These are phyloP conservation scores for Spizellomyces sp. DNA, from an alignment of 192 early-diverging fungal genomes.

Conservation along the genomic window DNA sequence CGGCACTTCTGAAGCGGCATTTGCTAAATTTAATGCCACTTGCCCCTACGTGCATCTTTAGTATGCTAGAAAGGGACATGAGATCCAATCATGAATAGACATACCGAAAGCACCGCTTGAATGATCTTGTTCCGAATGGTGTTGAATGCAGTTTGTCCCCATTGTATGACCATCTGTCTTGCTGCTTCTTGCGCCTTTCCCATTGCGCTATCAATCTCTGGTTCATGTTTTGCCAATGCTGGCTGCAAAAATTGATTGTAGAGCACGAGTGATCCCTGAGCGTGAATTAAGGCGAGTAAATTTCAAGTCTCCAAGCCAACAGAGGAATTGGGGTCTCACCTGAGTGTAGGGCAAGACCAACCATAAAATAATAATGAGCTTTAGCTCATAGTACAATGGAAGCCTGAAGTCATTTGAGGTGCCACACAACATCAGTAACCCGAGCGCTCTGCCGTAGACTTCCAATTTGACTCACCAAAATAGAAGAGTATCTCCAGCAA, in stretches of 20 bases:
- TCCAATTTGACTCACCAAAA: conserved; percentile 20
- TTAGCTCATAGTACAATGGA: conserved; percentile 32
- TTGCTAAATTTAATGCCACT: neutral
- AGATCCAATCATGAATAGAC: neutral
- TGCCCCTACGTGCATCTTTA: too few species aligned
- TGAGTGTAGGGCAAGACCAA: conserved; percentile 29
- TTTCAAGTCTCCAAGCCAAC: neutral
- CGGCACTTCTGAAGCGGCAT: neutral
- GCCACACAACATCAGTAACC: neutral
- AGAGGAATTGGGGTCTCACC: neutral
- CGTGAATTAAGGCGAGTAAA: neutral
- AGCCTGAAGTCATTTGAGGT: conserved; percentile 11
- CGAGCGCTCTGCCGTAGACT: neutral
- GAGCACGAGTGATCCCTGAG: conserved; percentile 20
- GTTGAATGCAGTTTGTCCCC: neutral
- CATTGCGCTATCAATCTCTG: conserved; percentile 30
- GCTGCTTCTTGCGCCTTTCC: conserved; percentile 21
- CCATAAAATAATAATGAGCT: conserved; percentile 29
- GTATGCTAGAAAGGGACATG: too few species aligned
- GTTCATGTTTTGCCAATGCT: conserved; percentile 16
- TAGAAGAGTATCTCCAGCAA: conserved; percentile 24
- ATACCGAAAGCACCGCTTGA: conserved; percentile 11
- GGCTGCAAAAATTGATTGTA: conserved; percentile 25
- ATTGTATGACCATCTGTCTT: conserved; percentile 9
- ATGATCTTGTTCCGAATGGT: conserved; percentile 2